phyloP scores from a whole-genome alignment of 306 rosid genomes.

The Dicorynia guianensis region DNA sequence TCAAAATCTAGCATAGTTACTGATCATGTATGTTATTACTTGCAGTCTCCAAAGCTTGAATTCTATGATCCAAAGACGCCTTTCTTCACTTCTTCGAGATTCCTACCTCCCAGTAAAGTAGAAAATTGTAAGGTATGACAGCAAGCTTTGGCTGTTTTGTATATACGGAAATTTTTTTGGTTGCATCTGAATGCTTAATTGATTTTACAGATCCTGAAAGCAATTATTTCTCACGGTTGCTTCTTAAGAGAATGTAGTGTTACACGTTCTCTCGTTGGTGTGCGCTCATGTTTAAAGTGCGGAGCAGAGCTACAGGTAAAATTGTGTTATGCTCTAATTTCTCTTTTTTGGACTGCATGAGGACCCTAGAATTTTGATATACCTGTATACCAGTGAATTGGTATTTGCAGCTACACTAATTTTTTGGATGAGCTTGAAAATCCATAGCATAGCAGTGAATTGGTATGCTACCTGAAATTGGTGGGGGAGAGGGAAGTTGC shows the following conservation, averaged over 20 bases:
- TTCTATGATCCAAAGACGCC: slow-evolving; percentile 97
- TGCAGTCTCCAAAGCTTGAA: slow-evolving; percentile 85
- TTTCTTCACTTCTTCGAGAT: slow-evolving; percentile 94
- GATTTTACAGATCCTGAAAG: slow-evolving; percentile 70
- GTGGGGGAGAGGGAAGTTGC: background rate
- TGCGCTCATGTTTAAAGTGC: slow-evolving; percentile 86
- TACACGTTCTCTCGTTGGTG: slow-evolving; percentile 93
- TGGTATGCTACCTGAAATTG: background rate
- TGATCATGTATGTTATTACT: slow-evolving; percentile 36
- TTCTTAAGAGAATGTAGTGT: slow-evolving; percentile 88
- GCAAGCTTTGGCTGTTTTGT: slow-evolving; percentile 24
- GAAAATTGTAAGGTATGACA: slow-evolving; percentile 90
- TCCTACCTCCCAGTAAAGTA: slow-evolving; percentile 95
- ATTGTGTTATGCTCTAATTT: background rate
- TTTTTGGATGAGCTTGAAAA: background rate
- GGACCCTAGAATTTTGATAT: background rate
- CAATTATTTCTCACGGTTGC: slow-evolving; percentile 95
- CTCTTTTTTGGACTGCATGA: background rate
- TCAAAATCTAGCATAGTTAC: slow-evolving; percentile 15
- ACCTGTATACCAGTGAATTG: background rate
- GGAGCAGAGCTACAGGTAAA: slow-evolving; percentile 83
- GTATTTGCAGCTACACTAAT: slow-evolving; percentile 9
- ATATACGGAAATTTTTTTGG: background rate
- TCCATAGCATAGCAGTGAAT: background rate
- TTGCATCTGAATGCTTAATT: slow-evolving; percentile 23